A percentile compares a stretch with the other conserved stretches of the same genome.
Evolutionary conservation across 495 filamentous ascomycete species (phyloP).

Genomic region (Hypoxylon crocopeplum): DNA sequence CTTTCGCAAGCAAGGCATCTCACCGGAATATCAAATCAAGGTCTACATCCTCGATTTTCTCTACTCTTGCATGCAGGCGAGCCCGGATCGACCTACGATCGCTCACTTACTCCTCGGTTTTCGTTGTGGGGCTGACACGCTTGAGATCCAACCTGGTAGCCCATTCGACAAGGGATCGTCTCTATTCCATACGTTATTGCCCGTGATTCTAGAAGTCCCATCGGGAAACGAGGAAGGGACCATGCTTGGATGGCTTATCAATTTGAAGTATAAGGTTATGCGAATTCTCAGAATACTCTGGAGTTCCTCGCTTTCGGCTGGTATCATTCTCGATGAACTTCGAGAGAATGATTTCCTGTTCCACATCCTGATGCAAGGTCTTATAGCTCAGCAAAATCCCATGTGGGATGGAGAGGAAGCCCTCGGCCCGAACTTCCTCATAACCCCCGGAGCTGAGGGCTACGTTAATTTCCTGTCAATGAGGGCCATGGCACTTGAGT

Average conservation of each 20-base stretch:
- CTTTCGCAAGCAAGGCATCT: constrained; percentile 64
- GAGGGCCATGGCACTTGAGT: constrained; percentile 78
- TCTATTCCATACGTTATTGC: constrained; percentile 81
- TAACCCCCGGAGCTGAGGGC: constrained; percentile 65
- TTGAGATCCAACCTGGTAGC: constrained; percentile 68
- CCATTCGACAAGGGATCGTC: constrained; percentile 72
- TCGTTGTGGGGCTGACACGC: constrained; percentile 67
- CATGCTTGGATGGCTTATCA: constrained; percentile 74
- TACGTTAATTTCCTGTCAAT: constrained; percentile 76
- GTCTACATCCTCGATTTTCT: constrained; percentile 81
- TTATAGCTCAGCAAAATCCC: constrained; percentile 65
- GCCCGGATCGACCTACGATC: constrained; percentile 75
- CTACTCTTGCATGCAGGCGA: constrained; percentile 73
- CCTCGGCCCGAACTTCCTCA: constrained; percentile 64
- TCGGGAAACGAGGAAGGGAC: constrained; percentile 62
- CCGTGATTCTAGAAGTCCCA: constrained; percentile 67
- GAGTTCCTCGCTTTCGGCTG: constrained; percentile 80
- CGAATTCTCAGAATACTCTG: constrained; percentile 82
- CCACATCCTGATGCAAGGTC: constrained; percentile 68
- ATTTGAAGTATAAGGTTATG: constrained; percentile 74
- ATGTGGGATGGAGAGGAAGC: constrained; percentile 70
- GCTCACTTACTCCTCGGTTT: constrained; percentile 94
- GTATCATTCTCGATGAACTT: constrained; percentile 76
- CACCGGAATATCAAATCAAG: constrained; percentile 77
- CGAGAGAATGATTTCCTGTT: constrained; percentile 76